Conservation (phyloP, 139 green algal species). For the Picochlorum sp. region DNA sequence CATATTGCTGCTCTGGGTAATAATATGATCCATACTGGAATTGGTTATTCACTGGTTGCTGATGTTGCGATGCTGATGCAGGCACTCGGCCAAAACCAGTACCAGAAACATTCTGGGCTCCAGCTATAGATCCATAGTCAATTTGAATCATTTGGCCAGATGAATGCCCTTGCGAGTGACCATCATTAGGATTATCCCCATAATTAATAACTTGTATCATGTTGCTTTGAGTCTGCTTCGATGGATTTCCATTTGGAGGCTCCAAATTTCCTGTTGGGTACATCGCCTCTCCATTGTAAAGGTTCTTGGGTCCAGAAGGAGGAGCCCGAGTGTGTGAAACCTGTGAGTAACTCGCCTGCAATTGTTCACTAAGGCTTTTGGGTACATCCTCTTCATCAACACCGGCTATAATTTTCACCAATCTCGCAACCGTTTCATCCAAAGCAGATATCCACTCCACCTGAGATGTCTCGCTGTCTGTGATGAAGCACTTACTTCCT, state of each 20-base stretch:
- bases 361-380: background rate
- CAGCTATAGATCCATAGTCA: constrained; percentile 26
- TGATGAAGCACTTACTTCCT: constrained; percentile 61
- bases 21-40: background rate
- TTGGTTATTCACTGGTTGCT: background rate
- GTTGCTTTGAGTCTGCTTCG: too few species aligned
- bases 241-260: too few species aligned
- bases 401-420: constrained; percentile 53
- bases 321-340: too few species aligned
- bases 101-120: background rate
- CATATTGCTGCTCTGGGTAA: background rate
- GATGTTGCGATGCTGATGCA: background rate
- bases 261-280: too few species aligned
- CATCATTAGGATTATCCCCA: too few species aligned
- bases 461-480: constrained; percentile 74
- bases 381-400: constrained; percentile 48
- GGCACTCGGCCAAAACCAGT: background rate
- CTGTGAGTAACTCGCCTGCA: background rate
- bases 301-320: too few species aligned
- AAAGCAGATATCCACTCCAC: constrained; percentile 81
- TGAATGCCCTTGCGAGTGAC: too few species aligned
- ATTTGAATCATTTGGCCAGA: constrained; percentile 6
- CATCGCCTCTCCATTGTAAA: too few species aligned
- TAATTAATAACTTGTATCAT: too few species aligned
- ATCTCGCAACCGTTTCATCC: constrained; percentile 51